Evolutionary conservation across 495 filamentous ascomycete species (phyloP), one percentile per base, ranked within the genome.

Genomic region (Annulohypoxylon nitens): DNA sequence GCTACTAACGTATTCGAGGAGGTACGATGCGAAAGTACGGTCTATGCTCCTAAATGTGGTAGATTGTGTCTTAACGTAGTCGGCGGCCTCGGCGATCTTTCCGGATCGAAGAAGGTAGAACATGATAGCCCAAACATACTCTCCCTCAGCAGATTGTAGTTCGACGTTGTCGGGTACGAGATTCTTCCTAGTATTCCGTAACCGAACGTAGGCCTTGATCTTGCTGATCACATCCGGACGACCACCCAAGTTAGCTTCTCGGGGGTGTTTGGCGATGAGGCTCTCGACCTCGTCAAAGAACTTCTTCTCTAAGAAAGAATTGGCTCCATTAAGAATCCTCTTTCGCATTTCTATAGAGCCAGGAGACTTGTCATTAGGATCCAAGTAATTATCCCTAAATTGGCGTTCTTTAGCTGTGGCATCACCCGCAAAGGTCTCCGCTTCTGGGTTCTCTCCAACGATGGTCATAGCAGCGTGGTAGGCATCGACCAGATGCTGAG

Each of bases 91-190:
- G 23, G 85, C 86, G 37, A 95, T 84, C 76, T 95, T 91, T 23
- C 96, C 96, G 68, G 91, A 90, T 10, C 96, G 88, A 18, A 99
- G 83, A n/a, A 98, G 88, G 81, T 91, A 98, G 82, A 96, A 99
- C 16, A 98, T 88, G 12, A 97, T 83, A 51, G 93, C 93, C 97
- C 97, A 99, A 70, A 94, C 92, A 76, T 92, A 95, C 75, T 97
- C 93, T 48, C 87, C 87, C n/a, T 89, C 88, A 39, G 93, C 86
- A 72, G 86, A 85, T 76, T 95, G 93, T 43, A 97, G 81, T 66
- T 92, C 88, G 9, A 87, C 85, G 67, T 88, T 89, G 76, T 97
- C 94, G 0, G 89, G 88, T 1, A 88, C 91, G 26, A 98, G 88
- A 72, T 95, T 92, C 82, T 93, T 96, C 51, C 91, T 87, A 3